Base-by-base conservation (phyloP, 257 asterid genomes). In the Ocimum tenuiflorum region DNA sequence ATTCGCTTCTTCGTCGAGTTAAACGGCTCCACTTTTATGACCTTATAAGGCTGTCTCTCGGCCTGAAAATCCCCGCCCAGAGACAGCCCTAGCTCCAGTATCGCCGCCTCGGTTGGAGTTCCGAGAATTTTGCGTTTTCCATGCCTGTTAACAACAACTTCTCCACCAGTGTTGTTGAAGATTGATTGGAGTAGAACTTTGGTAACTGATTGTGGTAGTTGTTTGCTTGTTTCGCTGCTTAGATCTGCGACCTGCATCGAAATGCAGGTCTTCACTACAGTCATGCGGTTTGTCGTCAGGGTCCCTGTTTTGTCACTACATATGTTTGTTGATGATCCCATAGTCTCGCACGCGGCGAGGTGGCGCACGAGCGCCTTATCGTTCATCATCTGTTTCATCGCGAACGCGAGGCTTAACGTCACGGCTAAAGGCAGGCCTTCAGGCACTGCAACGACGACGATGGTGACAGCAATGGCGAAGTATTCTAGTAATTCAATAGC, bases 401-500 rank as follows among this genome's bases (percentile, higher is more conserved):
- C 98, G 38, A 91, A 91, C 0, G 98, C 98, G 0, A 91, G 88
- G 18, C 96, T 91, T 35, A 91, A 57, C 4, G 98, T 91, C 49
- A 91, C 98, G 1, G 98, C 98, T 39, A 92, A 60, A 55, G 98
- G 98, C 12, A 92, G 90, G 2, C 99, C 97, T 69, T 92, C 99
- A 1, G 99, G 99, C 11, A 92, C 99, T 7, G 99, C 99, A 5
- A 92, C 99, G 8, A 92, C 99, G 0, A 92, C 97, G 24, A 92
- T 92, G 3, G 99, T 92, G 9, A 92, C 96, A 3, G 97, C 97
- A 62, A 89, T 79, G 0, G 98, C 97, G 31, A 92, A 92, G 75
- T 87, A 92, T 63, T 92, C 96, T 3, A 92, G 69, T 33, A 92
- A 54, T 46, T 87, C 94, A 23, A 90, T 13, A 2, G 95, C 97